phyloP scores from a whole-genome alignment of 805 yeast genomes.

The Ogataea pilisensis region DNA sequence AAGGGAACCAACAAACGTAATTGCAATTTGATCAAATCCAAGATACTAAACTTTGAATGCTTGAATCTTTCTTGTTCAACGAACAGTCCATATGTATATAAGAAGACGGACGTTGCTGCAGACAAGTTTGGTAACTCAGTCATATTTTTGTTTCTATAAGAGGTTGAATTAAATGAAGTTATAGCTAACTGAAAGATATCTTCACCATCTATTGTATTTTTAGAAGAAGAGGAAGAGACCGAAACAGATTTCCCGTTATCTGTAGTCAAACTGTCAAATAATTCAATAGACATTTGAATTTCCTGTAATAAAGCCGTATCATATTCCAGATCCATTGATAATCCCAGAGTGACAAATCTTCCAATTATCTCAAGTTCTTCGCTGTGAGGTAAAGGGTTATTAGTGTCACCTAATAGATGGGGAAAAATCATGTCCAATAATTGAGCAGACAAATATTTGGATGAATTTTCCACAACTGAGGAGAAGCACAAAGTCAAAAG shows the following conservation, averaged over 20 bases:
- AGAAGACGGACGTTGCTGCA: slow-evolving; percentile 30
- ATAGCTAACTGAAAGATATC: slow-evolving; percentile 38
- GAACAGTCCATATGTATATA: slow-evolving; percentile 23
- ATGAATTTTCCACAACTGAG: slow-evolving; percentile 36
- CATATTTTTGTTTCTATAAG: slow-evolving; percentile 17
- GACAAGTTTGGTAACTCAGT: slow-evolving; percentile 23
- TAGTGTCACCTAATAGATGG: slow-evolving; percentile 3
- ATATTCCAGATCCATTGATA: slow-evolving; percentile 64
- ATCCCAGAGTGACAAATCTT: slow-evolving; percentile 39
- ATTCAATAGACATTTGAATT: slow-evolving; percentile 34
- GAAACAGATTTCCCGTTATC: too few species aligned
- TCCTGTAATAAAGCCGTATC: slow-evolving; percentile 34
- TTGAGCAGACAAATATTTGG: slow-evolving; percentile 2
- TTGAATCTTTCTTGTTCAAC: slow-evolving; percentile 14
- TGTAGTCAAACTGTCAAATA: slow-evolving; percentile 35
- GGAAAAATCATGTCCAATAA: slow-evolving; percentile 11
- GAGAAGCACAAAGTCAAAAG: slow-evolving; percentile 62
- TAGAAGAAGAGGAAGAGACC: too few species aligned
- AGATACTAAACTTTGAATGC: slow-evolving; percentile 8
- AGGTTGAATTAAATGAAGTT: slow-evolving; percentile 36
- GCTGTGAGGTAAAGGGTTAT: neutral
- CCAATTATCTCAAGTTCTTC: slow-evolving; percentile 18
- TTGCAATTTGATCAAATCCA: slow-evolving; percentile 37
- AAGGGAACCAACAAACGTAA: slow-evolving; percentile 40
- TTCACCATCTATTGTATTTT: slow-evolving; percentile 30